Evolutionary conservation across 129 eudicot genomes (phyloP), one percentile per base, ranked within the genome.

Genomic region (Apium graveolens): DNA sequence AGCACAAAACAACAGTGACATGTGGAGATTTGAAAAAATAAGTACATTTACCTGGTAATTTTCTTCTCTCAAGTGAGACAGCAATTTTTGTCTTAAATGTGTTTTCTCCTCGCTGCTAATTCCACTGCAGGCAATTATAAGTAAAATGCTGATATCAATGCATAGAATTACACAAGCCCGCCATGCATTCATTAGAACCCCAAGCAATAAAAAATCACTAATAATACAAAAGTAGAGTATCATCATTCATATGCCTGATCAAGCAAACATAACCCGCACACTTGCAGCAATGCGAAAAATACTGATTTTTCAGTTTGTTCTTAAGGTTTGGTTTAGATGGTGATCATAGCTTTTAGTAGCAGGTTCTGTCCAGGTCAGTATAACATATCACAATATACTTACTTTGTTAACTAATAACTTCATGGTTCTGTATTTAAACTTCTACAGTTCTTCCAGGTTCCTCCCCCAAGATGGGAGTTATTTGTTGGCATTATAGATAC

Each of bases 31-130:
- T 29, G 11, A 62, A 78, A 78, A 79, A 4, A 46, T 76, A 76
- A 9, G 37, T 26, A 46, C 69, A 41, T 60, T 74, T 74, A 95
- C 97, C 97, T 95, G 90, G 80, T 92, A 84, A 85, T 95, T 92
- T 78, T 95, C 96, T 86, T 95, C 98, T 85, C 96, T 90, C 81
- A 92, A 83, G 85, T 95, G 95, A 83, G 97, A 95, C 80, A 95
- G 75, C 80, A 95, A 71, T 79, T 92, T 95, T 82, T 88, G 91
- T 83, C 88, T 86, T 81, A 95, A 84, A 81, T 95, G 90, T 51
- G 86, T 44, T 84, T 95, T 95, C 84, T 95, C 98, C 78, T 91
- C 98, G 68, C 44, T 90, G 87, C 87, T 87, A 39, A 92, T 88
- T 75, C 97, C 92, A 91, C 98, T 95, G 88, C 84, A 86, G 60